Percentiles rank a stretch among this genome's conserved stretches.
Conservation (phyloP, 1,284 basidiomycete species). For the Ganoderma boninense region DNA sequence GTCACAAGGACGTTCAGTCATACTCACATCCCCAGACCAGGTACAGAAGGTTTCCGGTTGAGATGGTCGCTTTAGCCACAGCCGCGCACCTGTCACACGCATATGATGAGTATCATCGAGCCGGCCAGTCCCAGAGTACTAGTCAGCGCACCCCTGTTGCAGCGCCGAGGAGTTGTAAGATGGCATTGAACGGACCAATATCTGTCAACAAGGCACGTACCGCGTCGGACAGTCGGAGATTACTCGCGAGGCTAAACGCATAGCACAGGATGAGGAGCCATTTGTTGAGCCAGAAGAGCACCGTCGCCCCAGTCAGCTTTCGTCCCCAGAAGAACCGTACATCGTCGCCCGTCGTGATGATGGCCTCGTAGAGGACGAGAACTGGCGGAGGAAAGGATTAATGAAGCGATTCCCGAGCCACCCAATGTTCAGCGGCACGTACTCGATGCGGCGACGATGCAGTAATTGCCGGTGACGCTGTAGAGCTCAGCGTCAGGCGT, state of each 20-base stretch:
- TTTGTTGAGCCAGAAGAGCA: constrained; percentile 3
- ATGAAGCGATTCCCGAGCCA: not conserved
- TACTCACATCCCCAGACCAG: not conserved
- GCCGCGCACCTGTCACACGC: not conserved
- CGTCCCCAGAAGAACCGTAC: constrained; percentile 1
- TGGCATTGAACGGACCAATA: not conserved
- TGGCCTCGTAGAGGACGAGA: constrained; percentile 1
- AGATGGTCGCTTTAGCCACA: not conserved
- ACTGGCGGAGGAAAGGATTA: not conserved
- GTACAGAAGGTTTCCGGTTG: not conserved
- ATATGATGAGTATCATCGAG: not conserved
- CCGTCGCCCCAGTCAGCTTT: not conserved
- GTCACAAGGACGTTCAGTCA: not conserved
- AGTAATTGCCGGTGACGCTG: not conserved
- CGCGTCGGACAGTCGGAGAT: not conserved
- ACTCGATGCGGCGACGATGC: not conserved
- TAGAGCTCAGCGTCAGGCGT: not conserved
- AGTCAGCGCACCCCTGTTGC: not conserved
- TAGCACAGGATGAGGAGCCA: not conserved
- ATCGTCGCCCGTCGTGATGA: not conserved
- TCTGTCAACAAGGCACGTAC: not conserved
- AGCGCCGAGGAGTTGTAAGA: not conserved
- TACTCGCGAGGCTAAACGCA: not conserved
- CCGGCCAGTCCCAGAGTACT: not conserved
- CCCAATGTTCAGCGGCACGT: not conserved